These are phyloP conservation scores for Microcyclosporella mali DNA, from an alignment of 2,329 filamentous ascomycete genomes.

Conservation along the genomic window DNA sequence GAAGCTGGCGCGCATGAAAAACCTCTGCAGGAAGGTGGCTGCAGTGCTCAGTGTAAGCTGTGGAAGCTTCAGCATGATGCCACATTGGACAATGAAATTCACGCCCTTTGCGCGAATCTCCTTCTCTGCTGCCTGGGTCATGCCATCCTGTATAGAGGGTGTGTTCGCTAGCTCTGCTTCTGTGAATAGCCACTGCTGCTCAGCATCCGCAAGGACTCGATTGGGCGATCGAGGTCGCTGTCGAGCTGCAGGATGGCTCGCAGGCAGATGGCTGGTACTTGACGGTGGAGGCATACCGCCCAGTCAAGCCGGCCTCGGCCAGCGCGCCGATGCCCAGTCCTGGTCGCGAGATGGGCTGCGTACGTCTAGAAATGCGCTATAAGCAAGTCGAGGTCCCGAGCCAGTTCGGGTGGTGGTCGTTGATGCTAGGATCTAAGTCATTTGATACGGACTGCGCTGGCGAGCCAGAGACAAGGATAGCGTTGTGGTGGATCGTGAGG, in stretches of 20 bases:
- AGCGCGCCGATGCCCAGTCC: conserved; percentile 2
- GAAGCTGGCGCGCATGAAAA: conserved; percentile 86
- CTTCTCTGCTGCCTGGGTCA: conserved; percentile 70
- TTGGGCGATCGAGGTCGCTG: conserved; percentile 33
- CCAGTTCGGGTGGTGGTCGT: not conserved
- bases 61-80: conserved; percentile 83
- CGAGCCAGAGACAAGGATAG: too few relatives aligned
- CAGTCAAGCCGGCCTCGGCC: not conserved
- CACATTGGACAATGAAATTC: conserved; percentile 93
- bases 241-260: conserved; percentile 38
- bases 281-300: conserved; percentile 16
- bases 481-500: too few relatives aligned
- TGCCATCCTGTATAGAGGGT: conserved; percentile 77
- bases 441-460: too few relatives aligned
- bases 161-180: conserved; percentile 74
- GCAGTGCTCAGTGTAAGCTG: conserved; percentile 90
- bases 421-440: not conserved
- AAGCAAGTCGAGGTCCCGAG: conserved; percentile 1
- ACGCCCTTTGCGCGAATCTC: conserved; percentile 81
- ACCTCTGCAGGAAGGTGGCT: conserved; percentile 89
- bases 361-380: too few relatives aligned
- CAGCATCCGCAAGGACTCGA: conserved; percentile 47
- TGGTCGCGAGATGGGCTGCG: not conserved
- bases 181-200: conserved; percentile 83
- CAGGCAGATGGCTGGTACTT: conserved; percentile 22